A percentile compares a stretch with the other conserved stretches of the same genome.
phyloP scores from a whole-genome alignment of 495 filamentous ascomycete species.

The Xylaria sp. region DNA sequence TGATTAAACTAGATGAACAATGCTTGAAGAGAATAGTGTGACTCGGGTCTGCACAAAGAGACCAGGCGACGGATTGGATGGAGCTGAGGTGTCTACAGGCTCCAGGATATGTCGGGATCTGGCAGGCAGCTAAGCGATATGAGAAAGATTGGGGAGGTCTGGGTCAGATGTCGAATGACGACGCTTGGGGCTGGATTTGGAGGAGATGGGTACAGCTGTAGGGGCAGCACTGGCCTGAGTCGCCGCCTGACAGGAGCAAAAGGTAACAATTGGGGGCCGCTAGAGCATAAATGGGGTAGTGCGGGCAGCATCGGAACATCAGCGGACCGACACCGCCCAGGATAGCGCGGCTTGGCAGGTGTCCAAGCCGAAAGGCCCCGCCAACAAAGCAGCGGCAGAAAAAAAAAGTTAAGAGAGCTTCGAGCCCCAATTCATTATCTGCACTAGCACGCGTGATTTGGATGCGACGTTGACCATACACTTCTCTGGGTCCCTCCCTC shows the following conservation, averaged over 20 bases:
- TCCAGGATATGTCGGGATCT: constrained; percentile 11
- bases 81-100: constrained; percentile 6
- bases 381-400: constrained; percentile 34
- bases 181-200: constrained; percentile 29
- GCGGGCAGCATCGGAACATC: constrained; percentile 29
- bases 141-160: constrained; percentile 18
- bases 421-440: constrained; percentile 4
- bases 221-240: background rate
- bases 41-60: constrained; percentile 13
- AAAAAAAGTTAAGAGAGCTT: constrained; percentile 38
- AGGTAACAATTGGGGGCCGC: background rate
- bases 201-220: constrained; percentile 30
- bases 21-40: constrained; percentile 12
- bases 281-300: constrained; percentile 1
- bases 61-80: constrained; percentile 17
- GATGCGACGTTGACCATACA: background rate
- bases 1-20: background rate
- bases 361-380: constrained; percentile 9
- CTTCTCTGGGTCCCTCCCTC: background rate
- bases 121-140: constrained; percentile 10
- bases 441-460: background rate
- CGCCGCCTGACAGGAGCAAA: constrained; percentile 8
- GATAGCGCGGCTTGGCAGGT: constrained; percentile 15
- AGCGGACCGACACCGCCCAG: constrained; percentile 38
- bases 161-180: constrained; percentile 43